A percentile compares a stretch with the other conserved stretches of the same genome.
Evolutionary conservation across 352 stramenopile species (phyloP).

Genomic region (Pythium folliculosum): DNA sequence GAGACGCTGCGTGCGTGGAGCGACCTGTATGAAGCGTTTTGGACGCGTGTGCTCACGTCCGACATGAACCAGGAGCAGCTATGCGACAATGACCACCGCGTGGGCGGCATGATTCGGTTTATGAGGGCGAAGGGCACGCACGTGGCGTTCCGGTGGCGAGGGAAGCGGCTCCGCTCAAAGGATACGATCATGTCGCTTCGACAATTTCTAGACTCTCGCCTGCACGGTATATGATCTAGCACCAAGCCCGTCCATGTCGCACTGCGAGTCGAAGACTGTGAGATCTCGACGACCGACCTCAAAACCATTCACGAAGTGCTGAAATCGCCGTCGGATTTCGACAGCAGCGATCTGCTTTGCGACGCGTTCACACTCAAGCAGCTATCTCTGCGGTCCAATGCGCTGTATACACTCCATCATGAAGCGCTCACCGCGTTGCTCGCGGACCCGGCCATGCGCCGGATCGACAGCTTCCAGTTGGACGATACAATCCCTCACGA

Average conservation of each 20-base stretch:
- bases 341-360: background rate
- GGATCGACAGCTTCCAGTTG: background rate
- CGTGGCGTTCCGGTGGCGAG: slow-evolving; percentile 1
- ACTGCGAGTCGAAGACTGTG: background rate
- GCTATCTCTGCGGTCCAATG: background rate
- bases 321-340: background rate
- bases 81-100: background rate
- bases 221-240: too few relatives aligned
- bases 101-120: background rate
- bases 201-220: too few relatives aligned
- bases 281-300: background rate
- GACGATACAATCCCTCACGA: background rate
- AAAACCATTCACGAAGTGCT: background rate
- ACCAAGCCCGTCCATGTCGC: background rate
- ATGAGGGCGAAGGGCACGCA: background rate
- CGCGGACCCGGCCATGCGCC: background rate
- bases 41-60: background rate
- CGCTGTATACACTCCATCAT: background rate
- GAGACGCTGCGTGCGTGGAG: slow-evolving; percentile 4
- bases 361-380: background rate
- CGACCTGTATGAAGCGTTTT: background rate
- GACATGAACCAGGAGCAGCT: slow-evolving; percentile 4
- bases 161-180: too few relatives aligned
- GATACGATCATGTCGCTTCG: too few relatives aligned
- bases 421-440: background rate